Percentiles rank a stretch among this genome's conserved stretches.
Evolutionary conservation across 176 grass and related monocot species (phyloP).

Genomic region (Ensete ventricosum): DNA sequence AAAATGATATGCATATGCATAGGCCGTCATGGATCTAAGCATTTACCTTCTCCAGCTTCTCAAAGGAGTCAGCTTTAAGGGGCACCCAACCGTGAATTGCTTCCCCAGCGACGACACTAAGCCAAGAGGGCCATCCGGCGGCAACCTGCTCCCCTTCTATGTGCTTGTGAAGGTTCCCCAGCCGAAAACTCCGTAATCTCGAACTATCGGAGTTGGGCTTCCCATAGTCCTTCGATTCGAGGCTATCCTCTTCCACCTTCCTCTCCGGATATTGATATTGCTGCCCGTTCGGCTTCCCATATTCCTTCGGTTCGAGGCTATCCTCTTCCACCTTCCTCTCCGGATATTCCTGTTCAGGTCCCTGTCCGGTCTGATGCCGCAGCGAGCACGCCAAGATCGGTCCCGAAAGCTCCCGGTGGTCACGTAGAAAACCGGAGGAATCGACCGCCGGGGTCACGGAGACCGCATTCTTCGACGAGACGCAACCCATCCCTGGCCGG

Average conservation of each 20-base stretch:
- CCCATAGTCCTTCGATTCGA: constrained; percentile 15
- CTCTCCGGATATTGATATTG: neutral
- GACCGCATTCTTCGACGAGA: constrained; percentile 68
- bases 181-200: constrained; percentile 38
- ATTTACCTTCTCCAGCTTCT: constrained; percentile 94
- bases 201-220: constrained; percentile 19
- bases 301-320: neutral
- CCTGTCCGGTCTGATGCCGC: neutral
- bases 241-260: constrained; percentile 30
- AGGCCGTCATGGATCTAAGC: constrained; percentile 1
- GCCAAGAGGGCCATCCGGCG: constrained; percentile 96
- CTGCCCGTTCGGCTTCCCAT: neutral
- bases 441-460: constrained; percentile 54
- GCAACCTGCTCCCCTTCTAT: constrained; percentile 92
- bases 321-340: constrained; percentile 8
- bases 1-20: constrained; percentile 11
- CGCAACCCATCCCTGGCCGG: constrained; percentile 57
- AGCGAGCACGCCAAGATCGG: constrained; percentile 10
- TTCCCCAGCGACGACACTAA: constrained; percentile 73
- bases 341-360: too few species aligned
- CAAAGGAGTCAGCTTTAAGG: constrained; percentile 66
- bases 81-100: constrained; percentile 96
- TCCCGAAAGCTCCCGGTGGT: constrained; percentile 3
- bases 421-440: constrained; percentile 33
- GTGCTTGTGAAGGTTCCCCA: constrained; percentile 65